phyloP scores from a whole-genome alignment of 148 eudicot species.

The Cornus suecica region DNA sequence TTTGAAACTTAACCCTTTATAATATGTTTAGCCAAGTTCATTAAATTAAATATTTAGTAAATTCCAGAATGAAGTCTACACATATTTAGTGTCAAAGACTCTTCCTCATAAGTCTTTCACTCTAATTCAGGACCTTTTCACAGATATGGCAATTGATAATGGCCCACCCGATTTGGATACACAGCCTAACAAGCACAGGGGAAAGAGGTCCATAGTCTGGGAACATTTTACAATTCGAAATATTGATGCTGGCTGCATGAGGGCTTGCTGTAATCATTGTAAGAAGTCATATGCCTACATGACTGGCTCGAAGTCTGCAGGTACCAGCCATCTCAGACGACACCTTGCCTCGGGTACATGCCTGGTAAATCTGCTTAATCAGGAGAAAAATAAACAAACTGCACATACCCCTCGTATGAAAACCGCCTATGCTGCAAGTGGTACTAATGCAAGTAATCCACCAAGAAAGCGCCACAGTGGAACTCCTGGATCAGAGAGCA shows the following conservation, averaged over 20 bases:
- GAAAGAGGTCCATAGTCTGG: constrained; percentile 86
- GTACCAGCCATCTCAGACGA: constrained; percentile 87
- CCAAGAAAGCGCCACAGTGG: constrained; percentile 62
- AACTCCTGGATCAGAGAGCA: constrained; percentile 34
- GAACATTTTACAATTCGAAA: constrained; percentile 67
- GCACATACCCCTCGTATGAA: constrained; percentile 22
- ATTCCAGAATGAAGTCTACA: too few species aligned
- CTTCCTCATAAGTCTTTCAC: background rate
- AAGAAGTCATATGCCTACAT: constrained; percentile 79
- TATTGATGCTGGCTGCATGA: constrained; percentile 40
- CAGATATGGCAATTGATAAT: constrained; percentile 30
- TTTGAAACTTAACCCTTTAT: background rate
- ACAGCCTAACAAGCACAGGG: constrained; percentile 48
- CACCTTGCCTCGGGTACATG: constrained; percentile 72
- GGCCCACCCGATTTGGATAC: constrained; percentile 26
- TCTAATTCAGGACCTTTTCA: constrained; percentile 4
- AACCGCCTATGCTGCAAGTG: constrained; percentile 22
- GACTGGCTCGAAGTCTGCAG: constrained; percentile 61
- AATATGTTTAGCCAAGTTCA: background rate
- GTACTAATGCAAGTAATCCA: constrained; percentile 31
- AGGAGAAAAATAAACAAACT: constrained; percentile 30
- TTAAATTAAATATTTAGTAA: background rate
- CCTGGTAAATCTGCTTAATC: constrained; percentile 35
- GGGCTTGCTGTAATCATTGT: constrained; percentile 81
- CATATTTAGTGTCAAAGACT: background rate